Evolutionary conservation across 2,329 filamentous ascomycete genomes (phyloP).

Genomic region (Ophiostoma ulmi): DNA sequence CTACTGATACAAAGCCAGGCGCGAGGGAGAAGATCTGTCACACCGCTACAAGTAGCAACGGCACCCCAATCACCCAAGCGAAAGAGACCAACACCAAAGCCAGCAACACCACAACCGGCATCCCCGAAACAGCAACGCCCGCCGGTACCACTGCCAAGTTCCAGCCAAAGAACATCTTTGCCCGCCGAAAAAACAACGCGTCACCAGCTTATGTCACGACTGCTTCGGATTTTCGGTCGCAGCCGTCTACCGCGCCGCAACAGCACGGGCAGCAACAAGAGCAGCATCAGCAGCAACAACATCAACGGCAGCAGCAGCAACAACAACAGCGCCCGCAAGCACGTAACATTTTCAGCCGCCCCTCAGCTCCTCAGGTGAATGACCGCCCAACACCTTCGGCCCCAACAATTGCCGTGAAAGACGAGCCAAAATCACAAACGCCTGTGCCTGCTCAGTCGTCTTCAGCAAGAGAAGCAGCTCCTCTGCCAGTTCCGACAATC

Average conservation of each 20-base stretch:
- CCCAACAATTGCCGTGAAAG: slow-evolving; percentile 30
- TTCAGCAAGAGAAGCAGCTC: neutral
- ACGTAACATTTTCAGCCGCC: slow-evolving; percentile 28
- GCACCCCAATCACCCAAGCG: slow-evolving; percentile 5
- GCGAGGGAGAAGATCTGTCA: slow-evolving; percentile 5
- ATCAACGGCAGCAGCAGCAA: slow-evolving; percentile 15
- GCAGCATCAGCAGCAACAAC: slow-evolving; percentile 16
- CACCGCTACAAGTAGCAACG: neutral
- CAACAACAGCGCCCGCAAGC: slow-evolving; percentile 37
- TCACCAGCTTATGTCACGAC: slow-evolving; percentile 51
- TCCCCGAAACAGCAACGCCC: slow-evolving; percentile 7
- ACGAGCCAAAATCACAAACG: neutral
- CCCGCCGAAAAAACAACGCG: slow-evolving; percentile 34
- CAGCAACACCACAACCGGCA: slow-evolving; percentile 28
- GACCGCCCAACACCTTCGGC: slow-evolving; percentile 32
- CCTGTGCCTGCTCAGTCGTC: neutral
- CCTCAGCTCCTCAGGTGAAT: slow-evolving; percentile 45
- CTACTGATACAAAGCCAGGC: slow-evolving; percentile 64
- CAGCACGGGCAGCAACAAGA: slow-evolving; percentile 20
- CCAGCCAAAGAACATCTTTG: slow-evolving; percentile 23
- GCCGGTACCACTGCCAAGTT: slow-evolving; percentile 30
- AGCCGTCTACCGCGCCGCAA: slow-evolving; percentile 34
- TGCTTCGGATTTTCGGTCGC: slow-evolving; percentile 43
- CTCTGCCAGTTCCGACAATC: slow-evolving; percentile 18
- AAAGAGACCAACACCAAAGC: slow-evolving; percentile 25